A percentile compares a stretch with the other conserved stretches of the same genome.
These are phyloP conservation scores for Amanita subjunquillea DNA, from an alignment of 768 basidiomycete species.

Conservation along the genomic window DNA sequence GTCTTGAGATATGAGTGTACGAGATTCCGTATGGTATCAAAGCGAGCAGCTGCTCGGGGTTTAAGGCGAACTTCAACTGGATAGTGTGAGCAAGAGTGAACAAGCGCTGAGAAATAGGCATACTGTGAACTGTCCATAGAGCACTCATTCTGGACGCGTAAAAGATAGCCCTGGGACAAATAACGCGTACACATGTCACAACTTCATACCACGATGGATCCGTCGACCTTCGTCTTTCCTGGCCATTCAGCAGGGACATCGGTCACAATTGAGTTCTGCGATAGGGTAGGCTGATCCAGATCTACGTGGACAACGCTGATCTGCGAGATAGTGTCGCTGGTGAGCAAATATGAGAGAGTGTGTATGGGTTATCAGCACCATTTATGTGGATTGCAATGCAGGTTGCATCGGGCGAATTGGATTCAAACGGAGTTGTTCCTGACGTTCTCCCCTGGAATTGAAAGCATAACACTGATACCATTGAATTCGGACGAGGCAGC, in stretches of 20 bases:
- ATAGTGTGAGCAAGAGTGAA: constrained; percentile 1
- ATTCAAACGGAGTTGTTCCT: constrained; percentile 86
- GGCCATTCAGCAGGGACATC: constrained; percentile 31
- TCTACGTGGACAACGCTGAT: background rate
- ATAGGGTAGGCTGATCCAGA: constrained; percentile 50
- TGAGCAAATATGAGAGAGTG: constrained; percentile 19
- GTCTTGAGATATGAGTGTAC: constrained; percentile 49
- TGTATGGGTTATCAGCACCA: background rate
- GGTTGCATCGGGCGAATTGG: constrained; percentile 92
- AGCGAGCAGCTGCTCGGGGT: constrained; percentile 55
- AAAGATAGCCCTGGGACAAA: constrained; percentile 18
- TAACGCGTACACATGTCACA: constrained; percentile 36
- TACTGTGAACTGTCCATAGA: constrained; percentile 63
- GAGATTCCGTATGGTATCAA: constrained; percentile 61
- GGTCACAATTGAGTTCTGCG: constrained; percentile 88
- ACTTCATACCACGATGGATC: constrained; percentile 7
- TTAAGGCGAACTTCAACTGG: constrained; percentile 80
- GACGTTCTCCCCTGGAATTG: constrained; percentile 74
- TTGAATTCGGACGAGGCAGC: constrained; percentile 73
- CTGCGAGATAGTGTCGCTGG: constrained; percentile 62
- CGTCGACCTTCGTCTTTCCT: constrained; percentile 48
- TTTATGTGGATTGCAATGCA: constrained; percentile 16
- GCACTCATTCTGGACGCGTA: background rate
- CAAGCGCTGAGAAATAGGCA: background rate
- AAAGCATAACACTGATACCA: constrained; percentile 62